Base-by-base conservation (phyloP, 352 stramenopile genomes). In the Paralagenidium karlingii region DNA sequence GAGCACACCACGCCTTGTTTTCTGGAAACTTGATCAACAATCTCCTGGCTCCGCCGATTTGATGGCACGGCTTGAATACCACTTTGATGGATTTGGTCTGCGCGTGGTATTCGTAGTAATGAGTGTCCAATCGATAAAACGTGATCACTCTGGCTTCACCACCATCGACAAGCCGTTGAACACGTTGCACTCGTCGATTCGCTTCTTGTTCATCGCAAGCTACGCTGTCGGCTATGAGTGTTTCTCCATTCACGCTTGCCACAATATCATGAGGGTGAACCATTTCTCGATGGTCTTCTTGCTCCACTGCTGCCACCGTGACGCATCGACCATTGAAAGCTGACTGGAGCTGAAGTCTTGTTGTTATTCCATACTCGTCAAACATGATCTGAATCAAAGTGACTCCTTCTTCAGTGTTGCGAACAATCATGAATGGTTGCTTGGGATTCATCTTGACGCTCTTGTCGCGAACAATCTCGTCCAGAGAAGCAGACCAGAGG, bases 311-410 rank as follows among this genome's bases (percentile, higher is more conserved):
- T 5, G 47, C 43, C 9, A 80, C 63, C 8, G 66, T 71, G 13
- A 71, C 34, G 28, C 62, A 76, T 8, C 68, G 66, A 1, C 66
- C 66, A 12, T 67, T 67, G 24, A 76, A 80, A 34, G 76, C 66
- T 2, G 57, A 69, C 34, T 76, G 66, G 3, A 80, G 44, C 9
- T 52, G 38, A 0, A 80, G 29, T 1, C 66, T 63, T 21, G 71
- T 45, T n/a, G n/a, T n/a, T 5, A 61, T 49, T 8, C 60, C 60
- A 5, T 48, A 41, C 34, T 74, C 62, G 8, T 65, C 53, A 24
- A 76, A 80, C 13, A 59, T 57, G 26, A 80, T 71, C 37, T 80
- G 60, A 43, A 74, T 74, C 29, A 61, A 74, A 3, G 76, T 33
- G 13, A 76, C 58, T 56, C 76, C 62, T 37, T 80, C 74, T n/a